phyloP scores from a whole-genome alignment of 192 early-diverging fungal species.

The Backusella liffmaniae region DNA sequence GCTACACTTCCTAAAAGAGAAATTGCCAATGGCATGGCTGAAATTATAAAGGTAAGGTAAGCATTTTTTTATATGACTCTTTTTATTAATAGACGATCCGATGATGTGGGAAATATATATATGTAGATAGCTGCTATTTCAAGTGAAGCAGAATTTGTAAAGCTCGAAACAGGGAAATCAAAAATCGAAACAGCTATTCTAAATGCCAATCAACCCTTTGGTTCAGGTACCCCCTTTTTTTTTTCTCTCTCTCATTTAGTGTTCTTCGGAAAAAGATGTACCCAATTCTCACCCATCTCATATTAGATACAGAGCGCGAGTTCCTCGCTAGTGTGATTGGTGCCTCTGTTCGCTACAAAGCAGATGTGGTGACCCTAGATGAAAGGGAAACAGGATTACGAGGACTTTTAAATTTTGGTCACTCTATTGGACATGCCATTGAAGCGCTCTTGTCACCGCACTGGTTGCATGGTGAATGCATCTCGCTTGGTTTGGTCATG shows the following conservation, averaged over 20 bases:
- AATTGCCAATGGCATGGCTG: conserved; percentile 94
- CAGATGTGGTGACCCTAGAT: conserved; percentile 90
- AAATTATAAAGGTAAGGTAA: conserved; percentile 69
- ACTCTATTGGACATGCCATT: conserved; percentile 93
- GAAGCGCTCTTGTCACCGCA: conserved; percentile 87
- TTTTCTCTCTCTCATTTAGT: background rate
- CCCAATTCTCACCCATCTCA: conserved; percentile 29
- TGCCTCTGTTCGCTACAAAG: conserved; percentile 86
- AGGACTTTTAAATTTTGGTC: conserved; percentile 94
- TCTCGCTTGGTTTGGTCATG: conserved; percentile 89
- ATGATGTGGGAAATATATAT: too few relatives aligned
- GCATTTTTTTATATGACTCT: background rate
- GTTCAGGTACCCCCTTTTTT: background rate
- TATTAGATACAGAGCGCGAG: background rate
- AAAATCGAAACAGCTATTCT: conserved; percentile 72
- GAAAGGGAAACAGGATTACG: conserved; percentile 93
- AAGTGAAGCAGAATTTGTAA: conserved; percentile 77
- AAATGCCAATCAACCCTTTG: conserved; percentile 20
- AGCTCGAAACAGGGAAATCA: conserved; percentile 78
- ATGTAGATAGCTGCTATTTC: conserved; percentile 88
- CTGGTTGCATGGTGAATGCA: conserved; percentile 93
- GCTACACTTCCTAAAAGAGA: conserved; percentile 86
- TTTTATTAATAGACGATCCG: too few relatives aligned
- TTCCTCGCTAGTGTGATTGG: conserved; percentile 78
- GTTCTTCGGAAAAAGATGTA: background rate